Conservation (phyloP, 1,284 basidiomycete genomes). For the Ganoderma sp. region DNA sequence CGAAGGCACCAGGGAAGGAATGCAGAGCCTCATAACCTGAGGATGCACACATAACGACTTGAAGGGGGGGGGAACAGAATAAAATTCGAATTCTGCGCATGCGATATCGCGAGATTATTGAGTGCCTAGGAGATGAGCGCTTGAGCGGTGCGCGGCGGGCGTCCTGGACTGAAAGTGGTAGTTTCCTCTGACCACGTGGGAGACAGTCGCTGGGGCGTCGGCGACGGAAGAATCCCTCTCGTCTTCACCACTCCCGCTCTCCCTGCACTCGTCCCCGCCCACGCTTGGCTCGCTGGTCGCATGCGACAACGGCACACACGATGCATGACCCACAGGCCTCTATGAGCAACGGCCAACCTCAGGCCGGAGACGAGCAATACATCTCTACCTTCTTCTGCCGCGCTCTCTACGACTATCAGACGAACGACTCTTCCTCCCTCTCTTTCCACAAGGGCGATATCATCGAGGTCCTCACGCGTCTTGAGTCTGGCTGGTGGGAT, state of each 20-base stretch:
- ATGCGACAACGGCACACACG: constrained; percentile 31
- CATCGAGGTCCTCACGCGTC: constrained; percentile 91
- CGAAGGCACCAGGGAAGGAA: background rate
- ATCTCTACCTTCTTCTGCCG: constrained; percentile 84
- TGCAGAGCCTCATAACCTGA: no score
- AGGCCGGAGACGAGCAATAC: constrained; percentile 57
- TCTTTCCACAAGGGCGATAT: constrained; percentile 88
- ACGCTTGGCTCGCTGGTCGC: constrained; percentile 19
- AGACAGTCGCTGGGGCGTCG: constrained; percentile 15
- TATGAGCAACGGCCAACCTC: constrained; percentile 30
- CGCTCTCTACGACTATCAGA: constrained; percentile 91
- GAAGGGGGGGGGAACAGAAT: no score
- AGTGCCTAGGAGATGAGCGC: background rate
- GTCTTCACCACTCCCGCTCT: constrained; percentile 10
- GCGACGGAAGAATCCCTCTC: constrained; percentile 18
- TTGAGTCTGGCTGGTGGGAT: constrained; percentile 99
- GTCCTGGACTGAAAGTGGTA: background rate
- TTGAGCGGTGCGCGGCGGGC: background rate
- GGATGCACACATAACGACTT: no score
- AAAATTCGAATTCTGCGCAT: no score
- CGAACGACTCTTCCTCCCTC: constrained; percentile 87
- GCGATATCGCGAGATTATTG: background rate
- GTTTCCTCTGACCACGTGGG: constrained; percentile 27
- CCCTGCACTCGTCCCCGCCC: constrained; percentile 16
- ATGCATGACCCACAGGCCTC: constrained; percentile 33